Evolutionary conservation across 164 flowering plant genomes (phyloP), one percentile per base, ranked within the genome.

Genomic region (Sextonia rubra): DNA sequence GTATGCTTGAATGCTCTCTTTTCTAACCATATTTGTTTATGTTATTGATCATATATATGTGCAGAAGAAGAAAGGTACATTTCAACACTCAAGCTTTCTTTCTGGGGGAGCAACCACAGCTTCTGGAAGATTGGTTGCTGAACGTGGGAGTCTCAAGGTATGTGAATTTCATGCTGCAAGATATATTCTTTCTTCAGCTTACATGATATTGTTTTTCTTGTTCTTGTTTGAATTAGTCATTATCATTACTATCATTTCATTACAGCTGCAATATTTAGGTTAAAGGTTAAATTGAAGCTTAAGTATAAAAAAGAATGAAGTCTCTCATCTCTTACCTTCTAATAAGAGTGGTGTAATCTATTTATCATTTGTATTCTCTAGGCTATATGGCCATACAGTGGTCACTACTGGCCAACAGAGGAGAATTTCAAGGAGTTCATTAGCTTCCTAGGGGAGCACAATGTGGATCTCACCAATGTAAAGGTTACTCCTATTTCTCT

Each of bases 301-400:
- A 1, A 37, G 44, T 37, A 37, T 1, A 8, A 37, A 8, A 37
- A 37, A 37, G n/a, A 37, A 37, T 37, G 44, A 0, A 37, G 11
- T 37, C 44, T 37, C 44, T 37, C 58, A 52, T 52, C 20, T 52
- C 58, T 52, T 15, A 3, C 17, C 58, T 52, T 15, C 6, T 15
- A 20, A n/a, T n/a, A n/a, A 52, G 6, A 52, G 20, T 3, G 58
- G n/a, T n/a, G n/a, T n/a, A n/a, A 52, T 52, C 17, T 52, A 52
- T 29, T 27, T 2, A 30, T 58, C 56, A 5, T 58, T 32, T 44
- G 20, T 60, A 4, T 67, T 75, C 74, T 68, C 32, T 75, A 87
- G 97, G 92, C 90, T 14, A 81, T 91, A 32, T 89, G 94, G 94
- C 90, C 94, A 6, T 85, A 89, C 72, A 90, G 97, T 69, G 94